These are phyloP conservation scores for Candida sanyaensis DNA, from an alignment of 1,139 yeast genomes.

Conservation along the genomic window DNA sequence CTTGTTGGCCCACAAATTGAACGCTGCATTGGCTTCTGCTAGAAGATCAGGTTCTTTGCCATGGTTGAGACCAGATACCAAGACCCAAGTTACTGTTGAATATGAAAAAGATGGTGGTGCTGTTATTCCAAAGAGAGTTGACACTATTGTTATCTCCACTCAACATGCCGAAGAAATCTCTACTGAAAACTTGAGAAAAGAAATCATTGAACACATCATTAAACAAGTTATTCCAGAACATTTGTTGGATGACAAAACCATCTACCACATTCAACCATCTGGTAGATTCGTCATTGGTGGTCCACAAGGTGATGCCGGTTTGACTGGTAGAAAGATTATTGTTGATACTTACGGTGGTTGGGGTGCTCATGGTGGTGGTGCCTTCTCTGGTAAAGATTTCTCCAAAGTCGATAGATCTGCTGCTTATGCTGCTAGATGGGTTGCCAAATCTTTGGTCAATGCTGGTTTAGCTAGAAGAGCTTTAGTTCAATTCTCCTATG, in stretches of 20 bases:
- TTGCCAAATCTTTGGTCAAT: conserved; percentile 93
- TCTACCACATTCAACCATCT: conserved; percentile 98
- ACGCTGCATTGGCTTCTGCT: conserved; percentile 95
- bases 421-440: conserved; percentile 99
- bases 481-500: conserved; percentile 97
- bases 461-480: conserved; percentile 98
- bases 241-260: conserved; percentile 90
- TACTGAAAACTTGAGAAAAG: conserved; percentile 85
- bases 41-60: conserved; percentile 93
- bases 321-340: conserved; percentile 98
- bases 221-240: conserved; percentile 91
- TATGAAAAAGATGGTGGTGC: conserved; percentile 94
- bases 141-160: conserved; percentile 95
- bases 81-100: conserved; percentile 98
- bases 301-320: conserved; percentile 99
- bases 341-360: conserved; percentile 99
- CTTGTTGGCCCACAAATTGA: conserved; percentile 91
- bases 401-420: conserved; percentile 99
- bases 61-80: conserved; percentile 99
- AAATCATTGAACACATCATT: conserved; percentile 76
- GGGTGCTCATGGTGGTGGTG: conserved; percentile 99
- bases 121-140: conserved; percentile 92
- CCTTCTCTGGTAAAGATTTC: conserved; percentile 99
- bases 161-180: conserved; percentile 97
- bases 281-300: conserved; percentile 99